Conservation (phyloP, 108 stramenopile genomes). For the Stephanodiscus minutulus region DNA sequence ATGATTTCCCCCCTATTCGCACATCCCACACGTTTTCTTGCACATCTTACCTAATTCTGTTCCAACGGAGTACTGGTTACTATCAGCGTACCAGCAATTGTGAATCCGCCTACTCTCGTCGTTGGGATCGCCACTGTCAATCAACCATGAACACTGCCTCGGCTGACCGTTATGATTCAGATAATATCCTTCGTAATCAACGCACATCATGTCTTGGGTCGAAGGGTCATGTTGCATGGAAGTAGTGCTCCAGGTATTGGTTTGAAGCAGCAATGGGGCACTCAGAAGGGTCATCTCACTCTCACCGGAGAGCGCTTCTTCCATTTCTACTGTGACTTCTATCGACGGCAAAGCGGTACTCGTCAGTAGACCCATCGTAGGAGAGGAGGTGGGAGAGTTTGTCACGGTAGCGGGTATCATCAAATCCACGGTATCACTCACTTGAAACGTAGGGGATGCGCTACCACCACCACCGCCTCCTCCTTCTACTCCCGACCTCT, state of each 20-base stretch:
- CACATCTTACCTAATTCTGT: constrained; percentile 49
- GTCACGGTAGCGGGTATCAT: background rate
- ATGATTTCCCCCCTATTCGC: constrained; percentile 2
- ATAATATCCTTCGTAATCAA: constrained; percentile 33
- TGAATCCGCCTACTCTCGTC: constrained; percentile 25
- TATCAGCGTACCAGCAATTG: constrained; percentile 35
- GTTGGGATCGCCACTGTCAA: constrained; percentile 6
- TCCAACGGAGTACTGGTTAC: background rate
- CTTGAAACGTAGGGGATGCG: background rate
- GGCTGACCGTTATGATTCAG: constrained; percentile 33
- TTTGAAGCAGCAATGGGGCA: background rate
- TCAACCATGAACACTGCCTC: constrained; percentile 38
- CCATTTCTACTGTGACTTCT: background rate
- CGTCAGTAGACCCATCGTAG: background rate
- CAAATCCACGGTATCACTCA: background rate
- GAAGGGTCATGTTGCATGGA: background rate
- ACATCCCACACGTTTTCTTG: constrained; percentile 36
- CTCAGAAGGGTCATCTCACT: background rate
- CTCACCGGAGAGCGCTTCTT: background rate
- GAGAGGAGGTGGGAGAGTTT: background rate
- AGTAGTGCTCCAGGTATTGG: background rate
- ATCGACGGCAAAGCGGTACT: background rate
- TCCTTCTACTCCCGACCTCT: background rate
- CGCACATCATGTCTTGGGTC: constrained; percentile 19
- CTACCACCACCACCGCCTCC: background rate